Conservation (phyloP, 2,329 filamentous ascomycete species). For the Cytospora leucostoma region DNA sequence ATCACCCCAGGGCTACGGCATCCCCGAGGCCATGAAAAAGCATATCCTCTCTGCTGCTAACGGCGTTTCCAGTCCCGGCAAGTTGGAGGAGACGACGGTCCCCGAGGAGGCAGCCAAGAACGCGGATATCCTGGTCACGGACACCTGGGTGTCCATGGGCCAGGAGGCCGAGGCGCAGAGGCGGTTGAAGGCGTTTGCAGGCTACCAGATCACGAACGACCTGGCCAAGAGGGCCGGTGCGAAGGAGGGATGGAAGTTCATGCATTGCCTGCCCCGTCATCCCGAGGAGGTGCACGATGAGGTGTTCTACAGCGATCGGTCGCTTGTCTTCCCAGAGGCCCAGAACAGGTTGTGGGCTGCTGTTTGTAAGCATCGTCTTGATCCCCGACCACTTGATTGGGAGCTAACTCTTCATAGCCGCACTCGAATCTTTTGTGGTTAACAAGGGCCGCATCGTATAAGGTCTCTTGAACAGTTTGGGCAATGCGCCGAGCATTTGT, state of each 20-base stretch:
- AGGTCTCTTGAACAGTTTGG: slow-evolving; percentile 8
- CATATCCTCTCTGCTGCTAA: slow-evolving; percentile 67
- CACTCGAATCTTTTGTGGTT: slow-evolving; percentile 86
- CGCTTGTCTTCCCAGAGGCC: slow-evolving; percentile 88
- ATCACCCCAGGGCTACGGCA: slow-evolving; percentile 80
- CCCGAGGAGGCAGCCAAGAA: slow-evolving; percentile 84
- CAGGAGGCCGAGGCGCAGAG: slow-evolving; percentile 83
- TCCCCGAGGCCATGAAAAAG: slow-evolving; percentile 72
- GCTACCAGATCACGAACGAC: slow-evolving; percentile 89
- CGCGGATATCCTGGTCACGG: slow-evolving; percentile 89
- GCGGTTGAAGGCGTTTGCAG: slow-evolving; percentile 77
- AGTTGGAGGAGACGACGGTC: slow-evolving; percentile 71
- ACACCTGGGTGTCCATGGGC: slow-evolving; percentile 99
- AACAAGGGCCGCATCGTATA: slow-evolving; percentile 78
- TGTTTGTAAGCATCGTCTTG: slow-evolving; percentile 57
- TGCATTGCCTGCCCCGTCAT: slow-evolving; percentile 95
- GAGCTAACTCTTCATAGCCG: slow-evolving; percentile 49
- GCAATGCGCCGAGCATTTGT: background rate
- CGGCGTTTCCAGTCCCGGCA: slow-evolving; percentile 61
- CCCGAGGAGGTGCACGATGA: slow-evolving; percentile 91
- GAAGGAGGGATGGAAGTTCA: slow-evolving; percentile 90
- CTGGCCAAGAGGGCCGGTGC: slow-evolving; percentile 83
- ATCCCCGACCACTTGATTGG: background rate
- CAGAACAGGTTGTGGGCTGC: slow-evolving; percentile 95
- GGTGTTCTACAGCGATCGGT: slow-evolving; percentile 86